Conservation (phyloP, 768 basidiomycete species). For the Kwoniella dendrophila region DNA sequence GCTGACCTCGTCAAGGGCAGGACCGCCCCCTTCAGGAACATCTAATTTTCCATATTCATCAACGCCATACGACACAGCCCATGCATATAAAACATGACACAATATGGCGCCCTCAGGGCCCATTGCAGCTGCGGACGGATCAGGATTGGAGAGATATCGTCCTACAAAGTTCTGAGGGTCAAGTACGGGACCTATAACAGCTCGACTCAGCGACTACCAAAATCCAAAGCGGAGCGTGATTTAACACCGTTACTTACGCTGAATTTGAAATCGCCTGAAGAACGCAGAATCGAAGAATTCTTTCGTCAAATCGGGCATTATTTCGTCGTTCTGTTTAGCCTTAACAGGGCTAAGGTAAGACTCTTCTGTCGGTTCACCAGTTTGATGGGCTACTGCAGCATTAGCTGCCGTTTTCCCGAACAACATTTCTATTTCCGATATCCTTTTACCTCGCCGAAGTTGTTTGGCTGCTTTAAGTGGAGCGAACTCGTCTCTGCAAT, state of each 20-base stretch:
- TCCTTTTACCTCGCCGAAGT: slow-evolving; percentile 58
- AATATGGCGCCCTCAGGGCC: slow-evolving; percentile 75
- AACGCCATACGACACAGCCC: slow-evolving; percentile 87
- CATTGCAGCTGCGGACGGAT: slow-evolving; percentile 62
- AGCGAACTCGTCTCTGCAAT: slow-evolving; percentile 81
- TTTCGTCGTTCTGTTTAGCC: slow-evolving; percentile 35
- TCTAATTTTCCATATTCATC: slow-evolving; percentile 72
- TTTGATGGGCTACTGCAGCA: slow-evolving; percentile 23
- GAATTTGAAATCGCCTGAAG: slow-evolving; percentile 79
- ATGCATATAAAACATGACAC: slow-evolving; percentile 76
- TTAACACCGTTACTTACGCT: slow-evolving; percentile 63
- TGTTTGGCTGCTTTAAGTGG: slow-evolving; percentile 88
- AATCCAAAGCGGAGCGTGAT: background rate
- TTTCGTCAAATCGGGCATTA: slow-evolving; percentile 71
- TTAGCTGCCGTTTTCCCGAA: slow-evolving; percentile 36
- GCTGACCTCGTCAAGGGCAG: slow-evolving; percentile 22
- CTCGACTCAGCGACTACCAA: background rate
- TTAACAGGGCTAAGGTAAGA: slow-evolving; percentile 12
- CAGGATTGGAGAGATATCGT: slow-evolving; percentile 59
- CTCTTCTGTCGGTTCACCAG: slow-evolving; percentile 8
- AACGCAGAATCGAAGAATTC: slow-evolving; percentile 85
- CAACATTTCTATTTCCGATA: slow-evolving; percentile 50
- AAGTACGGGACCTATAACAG: slow-evolving; percentile 73
- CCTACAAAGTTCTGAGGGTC: slow-evolving; percentile 76
- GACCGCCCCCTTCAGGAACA: slow-evolving; percentile 41